Percentiles rank a stretch among this genome's conserved stretches.
phyloP scores from a whole-genome alignment of 1,139 yeast species.

The Kurtzmaniella quercitrusa region DNA sequence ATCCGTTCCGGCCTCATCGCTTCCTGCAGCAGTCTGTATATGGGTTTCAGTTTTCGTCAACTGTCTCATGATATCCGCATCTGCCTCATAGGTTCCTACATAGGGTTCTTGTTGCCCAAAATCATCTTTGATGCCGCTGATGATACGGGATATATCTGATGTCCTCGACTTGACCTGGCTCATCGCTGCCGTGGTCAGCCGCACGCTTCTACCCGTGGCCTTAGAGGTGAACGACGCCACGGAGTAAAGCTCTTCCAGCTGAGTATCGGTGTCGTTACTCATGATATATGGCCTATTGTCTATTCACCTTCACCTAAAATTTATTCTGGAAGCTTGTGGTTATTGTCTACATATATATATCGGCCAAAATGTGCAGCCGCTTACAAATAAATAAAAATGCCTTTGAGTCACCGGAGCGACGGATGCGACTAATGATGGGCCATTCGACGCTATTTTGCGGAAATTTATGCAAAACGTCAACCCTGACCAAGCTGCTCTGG shows the following conservation, averaged over 20 bases:
- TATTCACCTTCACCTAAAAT: background rate
- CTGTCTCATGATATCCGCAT: background rate
- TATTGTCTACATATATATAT: background rate
- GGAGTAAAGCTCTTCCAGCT: background rate
- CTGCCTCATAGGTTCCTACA: background rate
- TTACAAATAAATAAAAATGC: background rate
- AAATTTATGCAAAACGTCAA: too few species aligned
- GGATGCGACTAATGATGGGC: too few species aligned
- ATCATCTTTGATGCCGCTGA: slow-evolving; percentile 33
- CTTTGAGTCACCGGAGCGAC: background rate
- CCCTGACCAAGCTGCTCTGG: too few species aligned
- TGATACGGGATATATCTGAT: slow-evolving; percentile 24
- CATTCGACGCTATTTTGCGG: too few species aligned
- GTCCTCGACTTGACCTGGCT: slow-evolving; percentile 2
- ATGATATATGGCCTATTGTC: background rate
- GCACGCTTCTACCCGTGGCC: background rate
- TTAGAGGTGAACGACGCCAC: background rate
- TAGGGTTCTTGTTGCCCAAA: slow-evolving; percentile 15
- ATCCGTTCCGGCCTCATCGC: slow-evolving; percentile 1
- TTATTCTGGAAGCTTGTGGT: background rate
- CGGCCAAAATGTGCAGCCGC: background rate
- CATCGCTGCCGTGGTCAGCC: background rate
- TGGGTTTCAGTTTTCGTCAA: slow-evolving; percentile 6
- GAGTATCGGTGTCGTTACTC: background rate
- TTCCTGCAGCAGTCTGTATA: slow-evolving; percentile 16